Conservation (phyloP, 345 rosid genomes). For the Brassica juncea region DNA sequence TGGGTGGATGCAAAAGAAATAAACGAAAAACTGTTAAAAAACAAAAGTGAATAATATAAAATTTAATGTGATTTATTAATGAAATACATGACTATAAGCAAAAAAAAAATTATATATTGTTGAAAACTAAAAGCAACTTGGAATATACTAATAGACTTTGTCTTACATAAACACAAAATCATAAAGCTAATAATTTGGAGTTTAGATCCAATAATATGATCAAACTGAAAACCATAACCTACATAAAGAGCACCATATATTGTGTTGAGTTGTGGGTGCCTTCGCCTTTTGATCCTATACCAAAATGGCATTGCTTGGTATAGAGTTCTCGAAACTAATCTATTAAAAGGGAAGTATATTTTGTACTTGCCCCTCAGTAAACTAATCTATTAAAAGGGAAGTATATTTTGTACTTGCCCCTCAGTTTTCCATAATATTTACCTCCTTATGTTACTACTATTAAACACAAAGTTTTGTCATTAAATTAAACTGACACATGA, state of each 20-base stretch:
- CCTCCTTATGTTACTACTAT: too few relatives aligned
- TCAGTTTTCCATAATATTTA: too few relatives aligned
- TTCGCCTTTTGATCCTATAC: neutral
- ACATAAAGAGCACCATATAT: neutral
- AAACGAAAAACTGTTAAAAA: neutral
- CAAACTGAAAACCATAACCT: neutral
- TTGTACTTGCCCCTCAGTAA: too few relatives aligned
- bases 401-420: too few relatives aligned
- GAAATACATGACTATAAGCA: neutral
- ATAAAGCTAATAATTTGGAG: neutral
- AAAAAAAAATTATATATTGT: too few relatives aligned
- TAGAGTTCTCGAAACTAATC: neutral
- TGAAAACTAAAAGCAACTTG: neutral
- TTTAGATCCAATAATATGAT: neutral
- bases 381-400: too few relatives aligned
- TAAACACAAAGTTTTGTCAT: too few relatives aligned
- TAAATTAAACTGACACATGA: too few relatives aligned
- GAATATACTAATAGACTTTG: neutral
- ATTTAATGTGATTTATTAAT: neutral
- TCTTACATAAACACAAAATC: neutral
- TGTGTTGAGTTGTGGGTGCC: neutral
- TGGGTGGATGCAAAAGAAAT: neutral
- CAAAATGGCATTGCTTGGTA: neutral
- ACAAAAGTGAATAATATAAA: neutral
- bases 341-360: too few relatives aligned